Evolutionary conservation across 2,329 filamentous ascomycete species (phyloP).

Genomic region (Pyrenophora tritici-repentis): DNA sequence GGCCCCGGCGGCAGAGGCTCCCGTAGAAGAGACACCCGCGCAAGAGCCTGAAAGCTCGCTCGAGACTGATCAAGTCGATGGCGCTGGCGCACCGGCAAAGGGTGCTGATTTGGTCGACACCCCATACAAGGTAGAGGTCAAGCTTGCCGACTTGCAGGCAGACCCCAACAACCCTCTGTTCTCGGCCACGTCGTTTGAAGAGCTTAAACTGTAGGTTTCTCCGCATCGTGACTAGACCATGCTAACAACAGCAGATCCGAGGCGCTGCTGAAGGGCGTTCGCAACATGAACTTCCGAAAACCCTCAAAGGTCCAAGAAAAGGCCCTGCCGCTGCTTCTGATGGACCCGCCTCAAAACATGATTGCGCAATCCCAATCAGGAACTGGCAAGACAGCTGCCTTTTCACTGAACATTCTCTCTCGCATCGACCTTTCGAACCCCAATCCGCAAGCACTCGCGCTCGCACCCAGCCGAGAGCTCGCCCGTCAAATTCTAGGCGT

Average conservation of each 20-base stretch:
- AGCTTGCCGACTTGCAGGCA: slow-evolving; percentile 84
- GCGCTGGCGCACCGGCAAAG: slow-evolving; percentile 49
- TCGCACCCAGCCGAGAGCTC: slow-evolving; percentile 92
- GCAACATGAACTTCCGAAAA: slow-evolving; percentile 88
- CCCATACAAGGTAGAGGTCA: slow-evolving; percentile 88
- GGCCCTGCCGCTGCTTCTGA: slow-evolving; percentile 85
- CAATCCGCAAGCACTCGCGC: slow-evolving; percentile 81
- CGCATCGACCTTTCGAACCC: slow-evolving; percentile 76
- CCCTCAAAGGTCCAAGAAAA: slow-evolving; percentile 98
- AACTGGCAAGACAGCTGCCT: slow-evolving; percentile 96
- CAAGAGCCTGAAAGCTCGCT: slow-evolving; percentile 12
- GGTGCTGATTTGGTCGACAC: slow-evolving; percentile 65
- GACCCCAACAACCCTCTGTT: slow-evolving; percentile 86
- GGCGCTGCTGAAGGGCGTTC: slow-evolving; percentile 64
- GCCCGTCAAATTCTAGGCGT: slow-evolving; percentile 93
- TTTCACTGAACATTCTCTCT: slow-evolving; percentile 88
- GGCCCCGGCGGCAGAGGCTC: neutral
- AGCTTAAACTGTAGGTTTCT: slow-evolving; percentile 79
- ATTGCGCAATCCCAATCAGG: slow-evolving; percentile 99
- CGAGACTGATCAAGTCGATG: slow-evolving; percentile 51
- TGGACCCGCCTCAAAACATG: slow-evolving; percentile 87
- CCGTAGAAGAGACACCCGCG: slow-evolving; percentile 17
- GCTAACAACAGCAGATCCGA: slow-evolving; percentile 28
- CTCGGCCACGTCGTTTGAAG: slow-evolving; percentile 81
- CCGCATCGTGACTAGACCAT: neutral